Conservation (phyloP, 805 yeast genomes). For the Yarrowia sp. region DNA sequence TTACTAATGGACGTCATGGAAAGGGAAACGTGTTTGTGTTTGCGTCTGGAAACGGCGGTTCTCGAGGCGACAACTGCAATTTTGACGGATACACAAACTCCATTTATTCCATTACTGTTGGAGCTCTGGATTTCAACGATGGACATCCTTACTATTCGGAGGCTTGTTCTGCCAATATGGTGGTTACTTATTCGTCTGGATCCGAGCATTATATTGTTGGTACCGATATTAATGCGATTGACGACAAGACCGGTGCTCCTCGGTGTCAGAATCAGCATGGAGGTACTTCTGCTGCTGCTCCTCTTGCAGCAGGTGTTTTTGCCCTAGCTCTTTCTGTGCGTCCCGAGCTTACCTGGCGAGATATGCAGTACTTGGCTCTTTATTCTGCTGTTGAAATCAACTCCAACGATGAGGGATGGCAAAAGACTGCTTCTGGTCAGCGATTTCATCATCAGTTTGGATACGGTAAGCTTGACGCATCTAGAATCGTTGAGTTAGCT, state of each 20-base stretch:
- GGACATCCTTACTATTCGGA: constrained; percentile 87
- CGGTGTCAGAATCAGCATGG: constrained; percentile 77
- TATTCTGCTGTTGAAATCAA: constrained; percentile 66
- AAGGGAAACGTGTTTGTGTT: constrained; percentile 90
- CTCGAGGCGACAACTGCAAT: constrained; percentile 82
- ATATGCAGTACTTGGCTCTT: constrained; percentile 79
- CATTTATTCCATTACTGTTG: constrained; percentile 89
- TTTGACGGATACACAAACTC: constrained; percentile 97
- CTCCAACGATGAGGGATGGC: constrained; percentile 68
- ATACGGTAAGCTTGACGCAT: constrained; percentile 88
- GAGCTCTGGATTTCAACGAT: constrained; percentile 86
- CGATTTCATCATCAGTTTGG: constrained; percentile 84
- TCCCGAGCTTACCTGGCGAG: constrained; percentile 92
- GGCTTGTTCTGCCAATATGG: constrained; percentile 91
- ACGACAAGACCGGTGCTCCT: neutral
- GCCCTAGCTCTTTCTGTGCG: constrained; percentile 78
- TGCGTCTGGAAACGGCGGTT: constrained; percentile 94
- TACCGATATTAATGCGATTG: constrained; percentile 60
- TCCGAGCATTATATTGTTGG: constrained; percentile 86
- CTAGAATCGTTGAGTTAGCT: constrained; percentile 66
- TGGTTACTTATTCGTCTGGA: constrained; percentile 89
- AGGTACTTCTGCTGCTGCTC: constrained; percentile 99
- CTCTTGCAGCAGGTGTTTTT: constrained; percentile 94
- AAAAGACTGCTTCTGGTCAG: constrained; percentile 61
- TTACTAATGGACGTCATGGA: constrained; percentile 71